Evolutionary conservation across 129 eudicot species (phyloP), one percentile per base, ranked within the genome.

Genomic region (Centella asiatica): DNA sequence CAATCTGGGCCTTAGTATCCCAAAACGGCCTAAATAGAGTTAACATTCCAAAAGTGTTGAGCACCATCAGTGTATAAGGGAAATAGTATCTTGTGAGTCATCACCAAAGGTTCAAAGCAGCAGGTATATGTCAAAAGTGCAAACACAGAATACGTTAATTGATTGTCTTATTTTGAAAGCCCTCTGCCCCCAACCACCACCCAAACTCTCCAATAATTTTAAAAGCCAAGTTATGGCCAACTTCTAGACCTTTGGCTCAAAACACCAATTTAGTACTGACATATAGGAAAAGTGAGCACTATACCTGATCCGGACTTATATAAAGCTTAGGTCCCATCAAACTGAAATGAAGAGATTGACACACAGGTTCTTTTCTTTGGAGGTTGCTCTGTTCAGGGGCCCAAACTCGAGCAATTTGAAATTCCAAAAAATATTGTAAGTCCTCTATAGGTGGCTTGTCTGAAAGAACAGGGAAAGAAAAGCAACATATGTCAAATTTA

Each of bases 391-490:
- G 97, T 70, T 85, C 97, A 0, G 97, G 97, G 49, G 95, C 97
- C 97, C 97, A 89, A 32, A 76, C 81, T 65, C 90, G 83, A 65
- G 95, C 32, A 63, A 89, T 89, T 80, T 89, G 97, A 47, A 85
- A 89, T 72, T 89, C 97, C 69, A 89, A 64, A 72, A 89, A 89
- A 62, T 89, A 85, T 74, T 89, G 95, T 29, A 89, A 77, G 78
- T 89, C 97, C 81, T 85, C 97, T 13, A 89, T 89, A 4, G 97
- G 97, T 57, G 97, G 97, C 76, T 85, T 89, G 65, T 77, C 97
- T 89, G 87, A 29, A 40, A 68, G 26, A 57, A 44, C 45, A 51
- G 56, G 17, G 49, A 17, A 26, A 27, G 60, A 47, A 27, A 53
- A 26, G 44, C 3, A 17, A 39, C 45, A 32, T 3, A 44, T 56